phyloP scores from a whole-genome alignment of 805 yeast species.

The Candida railenensis region DNA sequence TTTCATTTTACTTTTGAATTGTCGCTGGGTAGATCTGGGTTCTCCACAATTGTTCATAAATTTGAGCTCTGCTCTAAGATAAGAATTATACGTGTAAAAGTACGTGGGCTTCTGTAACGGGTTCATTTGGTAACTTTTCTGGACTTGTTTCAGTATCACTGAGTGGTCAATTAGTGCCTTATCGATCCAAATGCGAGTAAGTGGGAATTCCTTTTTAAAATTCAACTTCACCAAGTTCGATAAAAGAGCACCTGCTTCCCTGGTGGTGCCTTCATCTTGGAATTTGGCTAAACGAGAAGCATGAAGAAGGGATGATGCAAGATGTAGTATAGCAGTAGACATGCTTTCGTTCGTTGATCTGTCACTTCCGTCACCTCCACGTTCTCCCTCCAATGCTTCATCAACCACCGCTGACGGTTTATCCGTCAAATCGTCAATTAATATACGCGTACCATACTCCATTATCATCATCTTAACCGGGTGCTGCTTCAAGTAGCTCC shows the following conservation, averaged over 20 bases:
- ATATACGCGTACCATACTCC: conserved; percentile 22
- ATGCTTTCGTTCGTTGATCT: not conserved
- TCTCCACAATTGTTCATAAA: not conserved
- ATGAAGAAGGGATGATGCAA: not conserved
- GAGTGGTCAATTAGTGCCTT: not conserved
- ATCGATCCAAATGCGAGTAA: conserved; percentile 6
- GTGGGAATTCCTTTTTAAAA: conserved; percentile 11
- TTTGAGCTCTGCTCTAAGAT: conserved; percentile 9
- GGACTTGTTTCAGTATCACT: not conserved
- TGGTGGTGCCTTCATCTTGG: not conserved
- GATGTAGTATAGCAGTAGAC: not conserved
- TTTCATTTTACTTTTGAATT: conserved; percentile 17
- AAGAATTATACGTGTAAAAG: not conserved
- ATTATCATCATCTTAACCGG: conserved; percentile 25
- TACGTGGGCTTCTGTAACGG: not conserved
- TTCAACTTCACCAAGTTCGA: conserved; percentile 20
- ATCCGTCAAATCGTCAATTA: conserved; percentile 12
- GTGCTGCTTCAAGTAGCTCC: conserved; percentile 32
- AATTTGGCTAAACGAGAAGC: not conserved
- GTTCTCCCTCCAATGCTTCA: not conserved
- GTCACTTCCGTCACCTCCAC: not conserved
- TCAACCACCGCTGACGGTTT: not conserved
- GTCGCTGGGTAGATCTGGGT: not conserved
- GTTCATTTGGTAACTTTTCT: not conserved
- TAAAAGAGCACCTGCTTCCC: not conserved